A percentile compares a stretch with the other conserved stretches of the same genome.
Evolutionary conservation across 495 filamentous ascomycete species (phyloP).

Genomic region (Penicillium cinerascens): DNA sequence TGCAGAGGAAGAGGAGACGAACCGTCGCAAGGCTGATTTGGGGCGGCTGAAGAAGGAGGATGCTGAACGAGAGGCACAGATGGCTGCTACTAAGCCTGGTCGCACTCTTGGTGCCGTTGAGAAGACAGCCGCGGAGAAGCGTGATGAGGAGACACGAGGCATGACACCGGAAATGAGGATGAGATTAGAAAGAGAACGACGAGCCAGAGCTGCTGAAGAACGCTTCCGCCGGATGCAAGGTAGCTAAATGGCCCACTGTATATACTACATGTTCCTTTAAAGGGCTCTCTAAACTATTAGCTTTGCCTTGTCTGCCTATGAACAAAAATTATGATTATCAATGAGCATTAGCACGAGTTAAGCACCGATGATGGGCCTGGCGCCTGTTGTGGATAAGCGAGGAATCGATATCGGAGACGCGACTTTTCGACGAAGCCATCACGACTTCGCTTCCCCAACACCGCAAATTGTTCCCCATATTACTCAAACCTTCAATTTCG

Average conservation of each 20-base stretch:
- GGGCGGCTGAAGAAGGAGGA: conserved; percentile 67
- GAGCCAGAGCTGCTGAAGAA: conserved; percentile 84
- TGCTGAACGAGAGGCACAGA: conserved; percentile 46
- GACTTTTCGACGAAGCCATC: not conserved
- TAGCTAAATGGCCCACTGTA: conserved; percentile 11
- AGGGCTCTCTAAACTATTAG: not conserved
- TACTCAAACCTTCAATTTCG: not conserved
- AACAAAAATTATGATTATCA: not conserved
- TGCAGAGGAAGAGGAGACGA: conserved; percentile 53
- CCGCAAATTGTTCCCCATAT: not conserved
- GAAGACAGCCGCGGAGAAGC: conserved; percentile 69
- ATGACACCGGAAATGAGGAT: conserved; percentile 80
- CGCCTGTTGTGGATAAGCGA: not conserved
- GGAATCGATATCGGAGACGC: not conserved
- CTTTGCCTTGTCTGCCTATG: not conserved
- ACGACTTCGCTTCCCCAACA: not conserved
- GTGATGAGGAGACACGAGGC: conserved; percentile 77
- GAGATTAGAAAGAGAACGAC: conserved; percentile 74
- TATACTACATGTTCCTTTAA: not conserved
- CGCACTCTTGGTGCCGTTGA: conserved; percentile 50
- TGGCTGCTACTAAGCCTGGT: conserved; percentile 36
- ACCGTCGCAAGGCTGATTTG: conserved; percentile 57
- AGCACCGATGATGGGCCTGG: too few relatives aligned
- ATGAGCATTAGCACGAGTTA: too few relatives aligned
- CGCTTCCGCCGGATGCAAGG: conserved; percentile 64